Base-by-base conservation (phyloP, 2,329 filamentous ascomycete species). In the Cercospora beticola region DNA sequence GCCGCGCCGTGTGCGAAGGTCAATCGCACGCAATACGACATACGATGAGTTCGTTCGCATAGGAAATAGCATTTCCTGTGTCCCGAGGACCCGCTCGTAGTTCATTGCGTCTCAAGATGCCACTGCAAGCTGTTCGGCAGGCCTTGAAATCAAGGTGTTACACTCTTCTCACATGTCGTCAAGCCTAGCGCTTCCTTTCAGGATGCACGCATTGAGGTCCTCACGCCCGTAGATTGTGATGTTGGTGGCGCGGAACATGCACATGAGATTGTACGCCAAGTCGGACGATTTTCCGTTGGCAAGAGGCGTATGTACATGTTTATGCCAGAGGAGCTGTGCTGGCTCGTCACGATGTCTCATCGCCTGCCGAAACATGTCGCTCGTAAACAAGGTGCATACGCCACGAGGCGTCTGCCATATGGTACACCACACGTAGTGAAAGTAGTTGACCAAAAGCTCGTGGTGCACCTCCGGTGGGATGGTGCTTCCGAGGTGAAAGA, bases 401-500 rank as follows among this genome's bases (percentile, higher is more conserved):
- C 54, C 54, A 28, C 54, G 54, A 26, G 54, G 54, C 23, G 28
- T 57, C 28, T 18, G 54, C 28, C 54, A 57, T 28, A 33, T 58
- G 54, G 54, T 58, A 58, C 54, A 58, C 54, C 26, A 58, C 54
- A 18, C 30, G 54, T 58, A 18, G 30, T 58, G 14, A n/a, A 12
- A 58, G 26, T 14, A n/a, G 54, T 33, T 43, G 36, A 43, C 36
- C 36, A 43, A 43, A 43, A 43, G 36, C 36, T 43, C 36, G 36
- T 43, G 21, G 40, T 23, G 43, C 10, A n/a, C n/a, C 59, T 46
- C 59, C 59, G 36, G 59, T 28, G 59, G 21, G 40, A 2, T 46
- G 59, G 59, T 62, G 59, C 59, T 62, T 28, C 59, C 59, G 59
- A 62, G 7, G 30, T 7, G 26, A 28, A 62, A 9, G 33, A 16